Base-by-base conservation (phyloP, 225 moss, liverwort and hornwort genomes). In the Bryum argenteum region DNA sequence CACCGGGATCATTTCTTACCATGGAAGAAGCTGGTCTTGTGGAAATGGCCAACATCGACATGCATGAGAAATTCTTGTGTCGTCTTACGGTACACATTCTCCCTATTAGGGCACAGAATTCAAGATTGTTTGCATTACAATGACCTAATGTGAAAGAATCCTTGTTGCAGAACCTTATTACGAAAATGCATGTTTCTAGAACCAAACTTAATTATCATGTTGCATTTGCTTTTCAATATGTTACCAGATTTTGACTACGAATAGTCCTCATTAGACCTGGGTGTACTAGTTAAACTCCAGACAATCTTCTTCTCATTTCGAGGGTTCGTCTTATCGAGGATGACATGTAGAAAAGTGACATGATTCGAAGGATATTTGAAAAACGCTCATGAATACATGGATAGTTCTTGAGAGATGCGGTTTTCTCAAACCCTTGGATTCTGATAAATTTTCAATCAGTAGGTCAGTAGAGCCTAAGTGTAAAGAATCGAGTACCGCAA, bases 11-110 rank as follows among this genome's bases (percentile, higher is more conserved):
- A 24, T 95, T 95, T 73, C 69, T 95, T 23, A 87, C 91, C 0
- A 74, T 80, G 70, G 92, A 95, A 82, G 95, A 95, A 79, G 89
- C 95, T 7, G 95, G 92, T 19, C 80, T 92, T 70, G 86, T 91
- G 20, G 92, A 95, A 66, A 89, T 95, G 92, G 78, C 92, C 44
- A 75, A 70, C 68, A 89, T 95, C 42, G 95, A 91, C 80, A 89
- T 95, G 91, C 95, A 95, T 80, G 92, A 95, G 79, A 89, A 87
- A 70, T 95, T 95, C 69, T 80, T 95, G 10, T 85, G 89, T 78
- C 95, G 95, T 55, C 79, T 95, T 16, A 92, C 95, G 63, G 95
- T 95, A 77, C 16, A 5, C 16, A 48, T 16, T 48, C 6, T 47
- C 16, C 14, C 6, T 48, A 50, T 56, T 76, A 67, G 62, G 71